These are phyloP conservation scores for Cylindricascospora bacillispora DNA, from an alignment of 1,139 yeast species.

Conservation along the genomic window DNA sequence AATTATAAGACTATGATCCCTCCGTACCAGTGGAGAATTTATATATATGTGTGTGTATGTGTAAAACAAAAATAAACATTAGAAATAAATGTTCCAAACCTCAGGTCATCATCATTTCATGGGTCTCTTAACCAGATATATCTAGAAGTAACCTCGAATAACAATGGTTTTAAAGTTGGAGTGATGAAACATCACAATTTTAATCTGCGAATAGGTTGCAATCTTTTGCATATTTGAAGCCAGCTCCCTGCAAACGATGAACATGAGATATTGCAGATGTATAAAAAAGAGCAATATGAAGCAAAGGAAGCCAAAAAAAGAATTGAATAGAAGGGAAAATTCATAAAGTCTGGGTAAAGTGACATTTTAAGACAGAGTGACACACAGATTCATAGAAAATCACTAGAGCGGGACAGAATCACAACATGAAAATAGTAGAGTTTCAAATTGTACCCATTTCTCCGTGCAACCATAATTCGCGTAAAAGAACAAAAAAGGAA, in stretches of 20 bases:
- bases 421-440: too few species aligned
- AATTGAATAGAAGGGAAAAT: background rate
- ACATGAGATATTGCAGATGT: background rate
- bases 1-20: background rate
- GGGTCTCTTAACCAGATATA: constrained; percentile 40
- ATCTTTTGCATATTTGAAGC: constrained; percentile 1
- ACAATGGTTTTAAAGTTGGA: constrained; percentile 87
- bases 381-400: too few species aligned
- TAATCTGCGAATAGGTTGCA: too few species aligned
- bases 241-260: background rate
- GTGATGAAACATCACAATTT: too few species aligned
- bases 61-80: background rate
- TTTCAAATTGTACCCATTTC: too few species aligned
- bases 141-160: constrained; percentile 64
- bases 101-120: constrained; percentile 90
- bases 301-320: background rate
- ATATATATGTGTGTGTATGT: too few species aligned
- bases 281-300: background rate
- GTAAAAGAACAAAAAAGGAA: too few species aligned
- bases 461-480: too few species aligned
- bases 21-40: too few species aligned
- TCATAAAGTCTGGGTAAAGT: background rate
- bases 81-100: constrained; percentile 48
- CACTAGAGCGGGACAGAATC: too few species aligned
- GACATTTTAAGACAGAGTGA: too few species aligned